Conservation (phyloP, 352 stramenopile species). For the Aphanomyces cochlioides region DNA sequence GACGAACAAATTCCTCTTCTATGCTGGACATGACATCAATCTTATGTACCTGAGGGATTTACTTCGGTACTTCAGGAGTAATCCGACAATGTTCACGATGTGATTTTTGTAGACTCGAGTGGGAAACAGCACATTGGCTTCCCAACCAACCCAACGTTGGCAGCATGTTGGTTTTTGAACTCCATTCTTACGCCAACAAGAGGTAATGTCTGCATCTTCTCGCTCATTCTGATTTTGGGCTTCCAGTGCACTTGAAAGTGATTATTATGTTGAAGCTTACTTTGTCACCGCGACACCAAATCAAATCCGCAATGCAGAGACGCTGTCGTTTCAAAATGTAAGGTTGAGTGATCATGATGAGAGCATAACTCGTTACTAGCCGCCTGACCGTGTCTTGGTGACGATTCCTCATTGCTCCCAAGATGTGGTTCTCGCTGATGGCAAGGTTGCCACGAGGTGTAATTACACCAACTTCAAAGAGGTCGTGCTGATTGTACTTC, state of each 20-base stretch:
- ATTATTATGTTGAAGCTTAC: slow-evolving; percentile 64
- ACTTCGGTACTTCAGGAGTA: slow-evolving; percentile 39
- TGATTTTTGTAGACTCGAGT: slow-evolving; percentile 47
- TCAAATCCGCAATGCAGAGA: slow-evolving; percentile 62
- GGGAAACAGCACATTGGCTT: slow-evolving; percentile 66
- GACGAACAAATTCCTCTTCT: slow-evolving; percentile 62
- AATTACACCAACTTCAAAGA: slow-evolving; percentile 63
- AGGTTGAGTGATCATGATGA: slow-evolving; percentile 13
- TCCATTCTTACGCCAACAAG: slow-evolving; percentile 42
- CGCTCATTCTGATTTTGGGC: slow-evolving; percentile 23
- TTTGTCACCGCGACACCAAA: slow-evolving; percentile 64
- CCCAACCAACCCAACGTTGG: slow-evolving; percentile 64
- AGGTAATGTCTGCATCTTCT: slow-evolving; percentile 25
- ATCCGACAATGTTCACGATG: neutral
- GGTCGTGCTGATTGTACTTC: slow-evolving; percentile 27
- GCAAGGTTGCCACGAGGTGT: slow-evolving; percentile 50
- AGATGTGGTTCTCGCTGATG: slow-evolving; percentile 47
- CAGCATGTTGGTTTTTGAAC: slow-evolving; percentile 74
- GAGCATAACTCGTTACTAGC: slow-evolving; percentile 34
- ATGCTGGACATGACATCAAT: slow-evolving; percentile 79
- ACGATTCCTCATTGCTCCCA: slow-evolving; percentile 67
- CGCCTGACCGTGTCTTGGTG: slow-evolving; percentile 56
- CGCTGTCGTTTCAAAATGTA: slow-evolving; percentile 58
- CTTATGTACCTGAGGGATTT: slow-evolving; percentile 71
- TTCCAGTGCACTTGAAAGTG: slow-evolving; percentile 28